Evolutionary conservation across 2,329 filamentous ascomycete species (phyloP).

Genomic region (Trichoderma semiorbis): DNA sequence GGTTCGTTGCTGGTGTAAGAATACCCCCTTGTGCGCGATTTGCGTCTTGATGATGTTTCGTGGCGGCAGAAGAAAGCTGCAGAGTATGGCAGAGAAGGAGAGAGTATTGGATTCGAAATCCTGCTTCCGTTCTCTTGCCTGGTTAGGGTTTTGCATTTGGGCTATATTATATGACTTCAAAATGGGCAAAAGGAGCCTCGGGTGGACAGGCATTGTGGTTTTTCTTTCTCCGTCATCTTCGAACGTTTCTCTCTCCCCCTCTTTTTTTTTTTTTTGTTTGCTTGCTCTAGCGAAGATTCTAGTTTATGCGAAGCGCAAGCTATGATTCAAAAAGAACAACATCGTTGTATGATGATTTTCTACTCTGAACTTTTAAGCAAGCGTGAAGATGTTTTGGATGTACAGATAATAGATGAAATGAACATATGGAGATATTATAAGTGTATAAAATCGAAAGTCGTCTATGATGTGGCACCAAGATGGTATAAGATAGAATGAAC

Average conservation of each 20-base stretch:
- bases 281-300: conserved; percentile 9
- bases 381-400: neutral
- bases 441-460: neutral
- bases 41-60: conserved; percentile 16
- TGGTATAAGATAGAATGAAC: neutral
- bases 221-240: neutral
- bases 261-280: neutral
- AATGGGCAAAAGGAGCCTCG: conserved; percentile 9
- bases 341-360: neutral
- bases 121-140: neutral
- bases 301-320: conserved; percentile 11
- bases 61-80: conserved; percentile 3
- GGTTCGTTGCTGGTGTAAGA: conserved; percentile 10
- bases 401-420: neutral
- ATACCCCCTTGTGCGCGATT: conserved; percentile 10
- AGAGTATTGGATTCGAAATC: neutral
- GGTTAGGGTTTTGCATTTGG: neutral
- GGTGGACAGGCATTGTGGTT: neutral
- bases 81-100: neutral
- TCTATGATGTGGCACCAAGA: neutral
- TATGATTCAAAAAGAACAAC: neutral
- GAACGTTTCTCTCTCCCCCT: neutral
- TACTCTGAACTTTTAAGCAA: neutral
- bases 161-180: conserved; percentile 14
- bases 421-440: neutral